A percentile compares a stretch with the other conserved stretches of the same genome.
Evolutionary conservation across 306 rosid genomes (phyloP).

Genomic region (Gastrolobium bilobum): DNA sequence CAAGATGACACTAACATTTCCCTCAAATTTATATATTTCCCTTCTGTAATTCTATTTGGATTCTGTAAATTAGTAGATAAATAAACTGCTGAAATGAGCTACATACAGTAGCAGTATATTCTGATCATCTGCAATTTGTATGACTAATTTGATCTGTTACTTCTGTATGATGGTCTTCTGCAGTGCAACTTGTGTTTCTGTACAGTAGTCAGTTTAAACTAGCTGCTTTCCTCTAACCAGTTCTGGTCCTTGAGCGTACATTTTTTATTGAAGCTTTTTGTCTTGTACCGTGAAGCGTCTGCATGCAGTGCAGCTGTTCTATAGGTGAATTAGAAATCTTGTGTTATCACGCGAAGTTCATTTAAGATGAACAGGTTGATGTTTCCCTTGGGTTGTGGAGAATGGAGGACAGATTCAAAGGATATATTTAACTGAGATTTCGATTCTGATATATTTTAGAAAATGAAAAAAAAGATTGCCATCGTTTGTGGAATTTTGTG

Average conservation of each 20-base stretch:
- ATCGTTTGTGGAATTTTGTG: not conserved
- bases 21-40: constrained; percentile 25
- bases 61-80: constrained; percentile 57
- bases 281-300: constrained; percentile 4
- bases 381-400: too few species aligned
- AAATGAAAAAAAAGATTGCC: not conserved
- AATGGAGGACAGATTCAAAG: too few species aligned
- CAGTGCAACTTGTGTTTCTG: not conserved
- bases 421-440: too few species aligned
- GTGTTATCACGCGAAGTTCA: too few species aligned
- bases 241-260: not conserved
- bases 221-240: not conserved
- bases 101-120: constrained; percentile 25
- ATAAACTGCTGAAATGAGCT: constrained; percentile 59
- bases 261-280: not conserved
- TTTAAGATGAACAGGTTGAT: too few species aligned
- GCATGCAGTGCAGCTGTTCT: not conserved
- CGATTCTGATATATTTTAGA: not conserved
- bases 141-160: not conserved
- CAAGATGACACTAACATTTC: constrained; percentile 30
- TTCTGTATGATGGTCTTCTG: not conserved
- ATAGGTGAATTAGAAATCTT: too few species aligned
- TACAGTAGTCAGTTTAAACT: not conserved
- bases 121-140: constrained; percentile 17
- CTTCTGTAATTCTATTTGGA: constrained; percentile 42